Evolutionary conservation across 1,284 basidiomycete species (phyloP).

Genomic region (Cryptococcus jaspeensis): DNA sequence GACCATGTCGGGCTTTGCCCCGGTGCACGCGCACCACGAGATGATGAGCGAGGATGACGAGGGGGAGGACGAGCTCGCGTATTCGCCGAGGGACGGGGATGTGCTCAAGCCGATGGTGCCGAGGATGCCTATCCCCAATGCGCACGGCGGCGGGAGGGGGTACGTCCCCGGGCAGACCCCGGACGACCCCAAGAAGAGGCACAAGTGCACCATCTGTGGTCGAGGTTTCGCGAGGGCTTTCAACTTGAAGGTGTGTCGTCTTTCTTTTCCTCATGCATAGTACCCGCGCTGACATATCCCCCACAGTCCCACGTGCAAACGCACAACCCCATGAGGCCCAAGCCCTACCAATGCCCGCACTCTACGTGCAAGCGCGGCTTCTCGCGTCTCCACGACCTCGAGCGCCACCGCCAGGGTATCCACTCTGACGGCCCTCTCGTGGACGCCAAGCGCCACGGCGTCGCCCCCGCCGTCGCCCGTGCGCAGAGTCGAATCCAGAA

Average conservation of each 20-base stretch:
- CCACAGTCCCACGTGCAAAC: slow-evolving; percentile 48
- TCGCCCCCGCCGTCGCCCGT: slow-evolving; percentile 45
- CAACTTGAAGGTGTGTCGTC: slow-evolving; percentile 49
- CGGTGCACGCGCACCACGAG: slow-evolving; percentile 1
- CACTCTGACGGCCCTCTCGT: slow-evolving; percentile 51
- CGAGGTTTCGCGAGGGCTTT: slow-evolving; percentile 52
- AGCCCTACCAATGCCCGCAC: slow-evolving; percentile 52
- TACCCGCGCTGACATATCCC: slow-evolving; percentile 13
- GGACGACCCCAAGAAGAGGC: slow-evolving; percentile 52
- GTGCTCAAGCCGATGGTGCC: slow-evolving; percentile 20
- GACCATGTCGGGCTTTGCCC: slow-evolving; percentile 6
- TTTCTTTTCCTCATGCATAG: neutral
- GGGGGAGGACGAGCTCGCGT: slow-evolving; percentile 26
- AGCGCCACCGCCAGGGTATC: slow-evolving; percentile 53
- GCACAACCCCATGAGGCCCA: slow-evolving; percentile 51
- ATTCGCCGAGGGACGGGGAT: slow-evolving; percentile 17
- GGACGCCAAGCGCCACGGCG: slow-evolving; percentile 48
- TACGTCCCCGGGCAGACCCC: slow-evolving; percentile 52
- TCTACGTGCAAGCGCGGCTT: slow-evolving; percentile 49
- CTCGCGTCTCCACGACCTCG: slow-evolving; percentile 52
- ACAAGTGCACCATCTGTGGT: slow-evolving; percentile 51
- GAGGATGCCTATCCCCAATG: slow-evolving; percentile 37
- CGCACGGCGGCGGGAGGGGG: slow-evolving; percentile 49
- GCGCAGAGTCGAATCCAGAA: slow-evolving; percentile 46
- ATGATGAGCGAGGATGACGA: slow-evolving; percentile 17